Conservation (phyloP, 495 filamentous ascomycete genomes). For the Aspergillus panamensis region DNA sequence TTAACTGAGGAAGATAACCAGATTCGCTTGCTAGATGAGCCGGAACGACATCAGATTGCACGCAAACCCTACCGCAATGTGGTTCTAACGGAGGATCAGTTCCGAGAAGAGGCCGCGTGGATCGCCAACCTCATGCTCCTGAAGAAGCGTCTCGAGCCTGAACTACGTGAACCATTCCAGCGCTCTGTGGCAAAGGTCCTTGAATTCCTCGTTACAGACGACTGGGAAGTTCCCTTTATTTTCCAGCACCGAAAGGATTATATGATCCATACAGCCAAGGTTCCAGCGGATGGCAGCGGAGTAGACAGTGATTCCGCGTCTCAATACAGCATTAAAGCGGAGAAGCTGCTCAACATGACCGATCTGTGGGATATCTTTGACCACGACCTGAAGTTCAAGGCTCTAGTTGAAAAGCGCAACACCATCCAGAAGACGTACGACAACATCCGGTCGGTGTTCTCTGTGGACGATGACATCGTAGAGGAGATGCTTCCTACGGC, state of each 20-base stretch:
- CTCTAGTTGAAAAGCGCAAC: slow-evolving; percentile 83
- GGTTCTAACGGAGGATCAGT: slow-evolving; percentile 70
- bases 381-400: slow-evolving; percentile 88
- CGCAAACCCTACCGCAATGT: slow-evolving; percentile 81
- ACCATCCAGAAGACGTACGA: slow-evolving; percentile 74
- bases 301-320: slow-evolving; percentile 58
- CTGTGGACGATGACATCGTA: slow-evolving; percentile 53
- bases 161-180: slow-evolving; percentile 77
- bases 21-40: slow-evolving; percentile 81
- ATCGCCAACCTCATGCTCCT: slow-evolving; percentile 84
- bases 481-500: slow-evolving; percentile 77
- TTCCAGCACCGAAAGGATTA: slow-evolving; percentile 98
- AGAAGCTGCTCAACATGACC: slow-evolving; percentile 86
- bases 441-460: slow-evolving; percentile 56
- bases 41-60: slow-evolving; percentile 89
- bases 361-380: slow-evolving; percentile 95
- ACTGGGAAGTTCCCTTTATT: slow-evolving; percentile 93
- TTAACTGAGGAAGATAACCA: slow-evolving; percentile 92
- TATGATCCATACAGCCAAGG: slow-evolving; percentile 84
- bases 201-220: slow-evolving; percentile 87
- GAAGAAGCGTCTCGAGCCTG: slow-evolving; percentile 67
- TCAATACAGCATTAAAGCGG: slow-evolving; percentile 70
- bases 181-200: slow-evolving; percentile 88
- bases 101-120: slow-evolving; percentile 86
- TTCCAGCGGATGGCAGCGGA: slow-evolving; percentile 49